Evolutionary conservation across 1,139 yeast species (phyloP), one percentile per base, ranked within the genome.

Genomic region (Blastobotrys malaysiensis): DNA sequence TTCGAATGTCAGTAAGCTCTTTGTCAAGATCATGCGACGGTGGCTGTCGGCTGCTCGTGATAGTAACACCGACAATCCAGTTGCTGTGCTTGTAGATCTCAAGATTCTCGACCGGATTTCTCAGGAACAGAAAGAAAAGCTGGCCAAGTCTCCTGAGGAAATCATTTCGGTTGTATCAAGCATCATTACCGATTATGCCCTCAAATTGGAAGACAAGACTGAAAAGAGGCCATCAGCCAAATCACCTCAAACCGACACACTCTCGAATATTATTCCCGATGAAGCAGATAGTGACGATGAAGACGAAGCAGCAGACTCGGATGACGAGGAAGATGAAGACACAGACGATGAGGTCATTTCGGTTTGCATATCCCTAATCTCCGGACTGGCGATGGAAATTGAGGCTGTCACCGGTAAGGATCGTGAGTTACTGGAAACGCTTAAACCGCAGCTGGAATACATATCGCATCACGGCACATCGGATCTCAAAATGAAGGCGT

Each of bases 71-170:
- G 52, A 52, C 4, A 56, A 43, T 20, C 56, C 49, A 18, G 67
- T 64, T 2, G 77, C 79, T 57, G 87, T 90, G 5, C 77, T 84
- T 55, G 73, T 82, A 5, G 85, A 86, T 64, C 73, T 88, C 57
- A 80, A 86, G 57, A 65, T 88, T 16, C 70, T 90, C 50, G 93
- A 89, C 63, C 71, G 73, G 18, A 69, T 88, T 46, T 81, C 84
- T n/a, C 78, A 77, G 14, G 75, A 75, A 26, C 85, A 86, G 61
- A 84, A 81, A 57, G 81, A 82, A 9, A 77, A 77, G 48, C 69
- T 91, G 43, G 78, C 88, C 9, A 79, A 78, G 43, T 80, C 86
- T 2, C 86, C 95, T 0, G 67, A 68, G 5, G 88, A 83, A 53
- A 76, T 86, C 57, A 71, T 88, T 24, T 73, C 72, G 16, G 76